A percentile compares a stretch with the other conserved stretches of the same genome.
Evolutionary conservation across 1,284 basidiomycete genomes (phyloP).

Genomic region (Inonotus hispidus): DNA sequence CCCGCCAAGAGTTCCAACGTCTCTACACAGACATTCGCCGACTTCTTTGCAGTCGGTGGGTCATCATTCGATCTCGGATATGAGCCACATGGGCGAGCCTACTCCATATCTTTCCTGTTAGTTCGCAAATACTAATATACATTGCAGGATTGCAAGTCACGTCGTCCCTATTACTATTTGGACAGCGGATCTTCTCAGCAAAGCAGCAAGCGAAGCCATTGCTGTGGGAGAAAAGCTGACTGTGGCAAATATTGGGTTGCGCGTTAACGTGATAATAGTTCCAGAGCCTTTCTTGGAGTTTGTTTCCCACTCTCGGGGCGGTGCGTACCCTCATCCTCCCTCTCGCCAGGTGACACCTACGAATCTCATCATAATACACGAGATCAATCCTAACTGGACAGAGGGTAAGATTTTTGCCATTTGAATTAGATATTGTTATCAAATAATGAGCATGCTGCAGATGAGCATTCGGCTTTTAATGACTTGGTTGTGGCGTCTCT

Average conservation of each 20-base stretch:
- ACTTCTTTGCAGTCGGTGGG: slow-evolving; percentile 5
- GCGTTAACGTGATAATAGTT: slow-evolving; percentile 4
- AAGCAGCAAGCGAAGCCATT: not conserved
- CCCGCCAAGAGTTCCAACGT: not conserved
- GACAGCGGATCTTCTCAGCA: not conserved
- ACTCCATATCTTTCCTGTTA: not conserved
- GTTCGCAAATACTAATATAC: not conserved
- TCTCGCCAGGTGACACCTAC: slow-evolving; percentile 2
- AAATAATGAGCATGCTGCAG: not conserved
- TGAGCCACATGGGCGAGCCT: slow-evolving; percentile 7
- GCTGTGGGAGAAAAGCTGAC: not conserved
- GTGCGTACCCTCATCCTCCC: slow-evolving; percentile 14
- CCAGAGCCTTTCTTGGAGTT: slow-evolving; percentile 9
- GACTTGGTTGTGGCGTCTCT: not conserved
- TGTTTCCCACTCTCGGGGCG: slow-evolving; percentile 7
- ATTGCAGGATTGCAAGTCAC: not conserved
- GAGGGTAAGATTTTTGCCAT: not conserved
- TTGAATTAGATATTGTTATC: not conserved
- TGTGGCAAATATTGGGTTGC: not conserved
- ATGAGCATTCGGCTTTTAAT: not conserved
- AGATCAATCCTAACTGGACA: not conserved
- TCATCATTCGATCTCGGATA: no score
- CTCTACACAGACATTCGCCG: not conserved
- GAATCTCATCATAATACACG: not conserved
- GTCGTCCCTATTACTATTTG: slow-evolving; percentile 9